A percentile compares a stretch with the other conserved stretches of the same genome.
phyloP scores from a whole-genome alignment of 2,329 filamentous ascomycete genomes.

The Trichoderma koningiopsis region DNA sequence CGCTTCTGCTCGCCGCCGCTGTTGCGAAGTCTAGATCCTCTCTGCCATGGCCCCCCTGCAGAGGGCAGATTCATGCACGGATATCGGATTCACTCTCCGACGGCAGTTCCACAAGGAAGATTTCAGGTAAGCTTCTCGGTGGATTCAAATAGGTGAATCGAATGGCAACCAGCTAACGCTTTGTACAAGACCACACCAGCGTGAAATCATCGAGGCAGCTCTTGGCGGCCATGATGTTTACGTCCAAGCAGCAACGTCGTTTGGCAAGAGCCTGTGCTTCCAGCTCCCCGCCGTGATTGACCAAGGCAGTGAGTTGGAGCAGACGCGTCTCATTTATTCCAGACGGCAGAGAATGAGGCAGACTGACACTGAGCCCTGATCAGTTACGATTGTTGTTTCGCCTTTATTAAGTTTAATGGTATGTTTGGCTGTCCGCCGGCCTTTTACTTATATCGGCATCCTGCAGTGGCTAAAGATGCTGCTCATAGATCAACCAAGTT shows the following conservation, averaged over 20 bases:
- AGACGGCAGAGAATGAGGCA: background rate
- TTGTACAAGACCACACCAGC: conserved; percentile 70
- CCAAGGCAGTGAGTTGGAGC: conserved; percentile 69
- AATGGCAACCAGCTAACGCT: background rate
- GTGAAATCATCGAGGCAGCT: conserved; percentile 82
- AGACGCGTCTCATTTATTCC: conserved; percentile 25
- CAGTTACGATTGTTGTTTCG: conserved; percentile 87
- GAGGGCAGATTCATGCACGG: conserved; percentile 54
- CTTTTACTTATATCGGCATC: conserved; percentile 8
- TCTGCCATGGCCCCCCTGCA: conserved; percentile 46
- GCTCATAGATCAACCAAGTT: conserved; percentile 83
- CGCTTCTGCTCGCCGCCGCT: background rate
- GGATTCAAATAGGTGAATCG: background rate
- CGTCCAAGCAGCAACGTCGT: conserved; percentile 85
- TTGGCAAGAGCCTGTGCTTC: conserved; percentile 92
- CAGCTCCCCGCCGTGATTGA: conserved; percentile 88
- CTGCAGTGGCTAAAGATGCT: background rate
- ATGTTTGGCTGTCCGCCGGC: conserved; percentile 24
- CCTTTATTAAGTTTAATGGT: conserved; percentile 89
- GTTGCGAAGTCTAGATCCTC: conserved; percentile 2
- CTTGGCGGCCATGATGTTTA: conserved; percentile 88
- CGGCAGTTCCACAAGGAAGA: conserved; percentile 71
- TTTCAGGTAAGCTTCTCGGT: conserved; percentile 60
- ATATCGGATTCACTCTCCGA: conserved; percentile 74
- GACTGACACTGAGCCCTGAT: background rate